Evolutionary conservation across 2,329 filamentous ascomycete genomes (phyloP).

Genomic region (Aspergillus felis): DNA sequence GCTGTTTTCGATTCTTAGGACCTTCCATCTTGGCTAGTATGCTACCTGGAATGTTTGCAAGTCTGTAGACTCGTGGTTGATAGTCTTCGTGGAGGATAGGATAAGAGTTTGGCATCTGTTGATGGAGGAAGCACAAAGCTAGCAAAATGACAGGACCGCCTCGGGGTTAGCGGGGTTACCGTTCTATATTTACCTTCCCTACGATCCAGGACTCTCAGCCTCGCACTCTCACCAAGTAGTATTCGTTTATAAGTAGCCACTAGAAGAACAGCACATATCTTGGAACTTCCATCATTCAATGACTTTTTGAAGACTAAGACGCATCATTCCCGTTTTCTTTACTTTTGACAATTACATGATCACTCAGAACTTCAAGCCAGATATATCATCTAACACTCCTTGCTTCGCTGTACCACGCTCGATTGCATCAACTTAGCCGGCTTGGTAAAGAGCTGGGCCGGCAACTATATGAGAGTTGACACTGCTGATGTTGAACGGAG

Average conservation of each 20-base stretch:
- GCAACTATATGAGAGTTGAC: constrained; percentile 75
- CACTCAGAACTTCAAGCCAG: not conserved
- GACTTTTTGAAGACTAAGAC: not conserved
- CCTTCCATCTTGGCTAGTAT: constrained; percentile 19
- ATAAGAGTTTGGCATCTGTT: constrained; percentile 2
- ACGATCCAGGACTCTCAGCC: not conserved
- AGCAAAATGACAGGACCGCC: constrained; percentile 3
- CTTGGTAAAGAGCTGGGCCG: constrained; percentile 68
- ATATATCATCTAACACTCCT: not conserved
- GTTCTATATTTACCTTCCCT: not conserved
- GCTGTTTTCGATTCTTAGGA: constrained; percentile 38
- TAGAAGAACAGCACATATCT: not conserved
- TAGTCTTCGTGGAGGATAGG: not conserved
- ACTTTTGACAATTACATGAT: not conserved
- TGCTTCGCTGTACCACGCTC: not conserved
- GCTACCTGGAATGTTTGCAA: not conserved
- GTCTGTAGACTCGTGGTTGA: not conserved
- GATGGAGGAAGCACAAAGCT: not conserved
- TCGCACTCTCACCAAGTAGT: not conserved
- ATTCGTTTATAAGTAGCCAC: not conserved
- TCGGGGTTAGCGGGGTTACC: constrained; percentile 18
- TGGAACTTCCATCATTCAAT: not conserved
- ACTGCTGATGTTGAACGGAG: constrained; percentile 70
- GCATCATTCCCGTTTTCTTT: not conserved
- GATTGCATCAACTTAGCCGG: constrained; percentile 54